Percentiles rank a stretch among this genome's conserved stretches.
Evolutionary conservation across 2,329 filamentous ascomycete species (phyloP).

Genomic region (Fusarium sp.): DNA sequence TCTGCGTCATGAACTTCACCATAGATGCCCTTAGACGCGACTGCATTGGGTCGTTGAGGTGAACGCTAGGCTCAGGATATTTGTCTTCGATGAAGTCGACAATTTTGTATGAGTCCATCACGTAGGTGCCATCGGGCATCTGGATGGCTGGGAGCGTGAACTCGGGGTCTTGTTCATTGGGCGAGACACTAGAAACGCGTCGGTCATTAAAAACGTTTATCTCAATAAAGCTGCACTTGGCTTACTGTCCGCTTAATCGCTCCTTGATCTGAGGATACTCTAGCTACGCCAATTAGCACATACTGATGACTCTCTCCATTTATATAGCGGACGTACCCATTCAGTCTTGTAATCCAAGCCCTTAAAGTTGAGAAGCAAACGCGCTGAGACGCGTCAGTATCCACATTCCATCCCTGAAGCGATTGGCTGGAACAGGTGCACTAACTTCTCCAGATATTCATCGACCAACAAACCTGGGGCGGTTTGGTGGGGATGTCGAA

Average conservation of each 20-base stretch:
- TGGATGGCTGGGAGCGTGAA: constrained; percentile 61
- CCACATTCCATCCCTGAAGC: background rate
- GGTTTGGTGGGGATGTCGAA: constrained; percentile 32
- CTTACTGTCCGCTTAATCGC: constrained; percentile 20
- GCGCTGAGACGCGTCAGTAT: constrained; percentile 6
- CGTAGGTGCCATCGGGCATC: constrained; percentile 65
- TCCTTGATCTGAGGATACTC: constrained; percentile 35
- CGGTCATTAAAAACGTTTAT: background rate
- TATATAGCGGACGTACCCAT: background rate
- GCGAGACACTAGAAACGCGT: constrained; percentile 3
- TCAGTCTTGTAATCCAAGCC: constrained; percentile 30
- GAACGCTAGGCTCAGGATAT: constrained; percentile 62
- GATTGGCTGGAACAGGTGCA: background rate
- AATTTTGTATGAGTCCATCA: constrained; percentile 74
- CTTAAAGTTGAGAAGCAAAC: constrained; percentile 36
- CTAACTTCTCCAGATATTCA: constrained; percentile 40
- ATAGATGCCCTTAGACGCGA: constrained; percentile 11
- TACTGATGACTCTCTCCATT: accelerated
- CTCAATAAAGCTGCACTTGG: accelerated
- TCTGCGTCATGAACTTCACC: constrained; percentile 26
- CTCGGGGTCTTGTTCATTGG: constrained; percentile 6
- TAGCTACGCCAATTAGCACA: constrained; percentile 1
- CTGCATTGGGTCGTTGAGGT: constrained; percentile 12
- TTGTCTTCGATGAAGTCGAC: constrained; percentile 68
- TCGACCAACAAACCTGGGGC: constrained; percentile 36